Base-by-base conservation (phyloP, 2,329 filamentous ascomycete species). In the Pyrenophora graminea region DNA sequence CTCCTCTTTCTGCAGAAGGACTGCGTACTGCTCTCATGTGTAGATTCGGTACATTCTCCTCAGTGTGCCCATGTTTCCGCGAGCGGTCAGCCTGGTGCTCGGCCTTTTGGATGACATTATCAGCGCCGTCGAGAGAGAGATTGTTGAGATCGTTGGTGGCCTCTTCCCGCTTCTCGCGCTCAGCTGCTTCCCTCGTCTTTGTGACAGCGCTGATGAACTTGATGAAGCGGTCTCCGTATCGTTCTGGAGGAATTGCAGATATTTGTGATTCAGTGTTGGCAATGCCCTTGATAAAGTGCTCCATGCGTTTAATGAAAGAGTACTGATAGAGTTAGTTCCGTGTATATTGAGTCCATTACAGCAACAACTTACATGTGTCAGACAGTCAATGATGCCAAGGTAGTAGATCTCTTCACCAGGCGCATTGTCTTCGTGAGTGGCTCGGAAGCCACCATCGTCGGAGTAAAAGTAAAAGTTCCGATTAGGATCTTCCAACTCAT, bases 231-330 rank as follows among this genome's bases (percentile, higher is more conserved):
- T 97, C 91, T 23, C 94, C 94, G 66, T 99, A 99, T 50, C 90
- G 83, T 55, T 91, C 85, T 0, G 94, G 93, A 0, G 92, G 90
- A 19, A 97, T 87, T 2, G 94, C 91, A 0, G 93, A 97, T 55
- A 99, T 97, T 70, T 97, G 87, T 30, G 84, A 85, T 64, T 90
- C 87, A 64, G 94, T 89, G 64, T 86, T 84, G 2, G 88, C 90
- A 52, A 97, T 79, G 32, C 94, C 93, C 78, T 99, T 99, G 88
- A 92, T 94, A 76, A 97, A 94, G 75, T 97, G 88, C 74, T 99
- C 94, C 55, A 93, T 84, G 70, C 94, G 93, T 77, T 99, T 99
- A 74, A 96, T 84, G 59, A 92, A 85, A 61, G 91, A 91, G 73
- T 97, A 99, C 90, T 96, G 64, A 21, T 17, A 45, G 41, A 49